Conservation (phyloP, 2,329 filamentous ascomycete species). For the Leptosphaerulina australis region DNA sequence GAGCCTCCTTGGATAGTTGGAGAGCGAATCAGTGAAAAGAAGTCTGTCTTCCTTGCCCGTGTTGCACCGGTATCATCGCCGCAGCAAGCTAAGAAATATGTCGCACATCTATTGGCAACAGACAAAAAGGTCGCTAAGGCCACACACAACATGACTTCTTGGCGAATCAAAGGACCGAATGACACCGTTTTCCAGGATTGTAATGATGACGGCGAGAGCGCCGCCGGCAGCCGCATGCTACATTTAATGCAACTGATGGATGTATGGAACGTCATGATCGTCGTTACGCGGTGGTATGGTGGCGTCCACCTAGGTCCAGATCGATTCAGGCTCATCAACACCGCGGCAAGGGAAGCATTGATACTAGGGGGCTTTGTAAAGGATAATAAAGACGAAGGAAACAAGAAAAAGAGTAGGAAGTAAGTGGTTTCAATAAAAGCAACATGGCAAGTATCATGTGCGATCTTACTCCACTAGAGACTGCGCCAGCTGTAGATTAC, state of each 20-base stretch:
- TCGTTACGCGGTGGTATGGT: constrained; percentile 95
- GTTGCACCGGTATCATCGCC: constrained; percentile 72
- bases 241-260: constrained; percentile 96
- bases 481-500: too few species aligned
- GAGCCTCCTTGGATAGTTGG: constrained; percentile 75
- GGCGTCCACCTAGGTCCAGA: constrained; percentile 87
- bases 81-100: constrained; percentile 70
- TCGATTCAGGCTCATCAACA: constrained; percentile 89
- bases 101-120: constrained; percentile 76
- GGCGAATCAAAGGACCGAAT: constrained; percentile 73
- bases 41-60: constrained; percentile 85
- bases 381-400: constrained; percentile 52
- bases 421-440: not conserved
- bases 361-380: constrained; percentile 74
- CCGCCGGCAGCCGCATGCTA: constrained; percentile 82
- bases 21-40: constrained; percentile 76
- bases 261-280: constrained; percentile 88
- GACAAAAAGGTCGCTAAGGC: constrained; percentile 86
- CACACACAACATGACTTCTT: constrained; percentile 95
- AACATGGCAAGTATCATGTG: too few species aligned
- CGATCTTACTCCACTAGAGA: too few species aligned
- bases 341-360: constrained; percentile 81
- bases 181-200: constrained; percentile 78
- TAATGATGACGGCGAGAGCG: constrained; percentile 94
- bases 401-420: constrained; percentile 45